Evolutionary conservation across 768 basidiomycete genomes (phyloP), one percentile per base, ranked within the genome.

Genomic region (Panus rudis): DNA sequence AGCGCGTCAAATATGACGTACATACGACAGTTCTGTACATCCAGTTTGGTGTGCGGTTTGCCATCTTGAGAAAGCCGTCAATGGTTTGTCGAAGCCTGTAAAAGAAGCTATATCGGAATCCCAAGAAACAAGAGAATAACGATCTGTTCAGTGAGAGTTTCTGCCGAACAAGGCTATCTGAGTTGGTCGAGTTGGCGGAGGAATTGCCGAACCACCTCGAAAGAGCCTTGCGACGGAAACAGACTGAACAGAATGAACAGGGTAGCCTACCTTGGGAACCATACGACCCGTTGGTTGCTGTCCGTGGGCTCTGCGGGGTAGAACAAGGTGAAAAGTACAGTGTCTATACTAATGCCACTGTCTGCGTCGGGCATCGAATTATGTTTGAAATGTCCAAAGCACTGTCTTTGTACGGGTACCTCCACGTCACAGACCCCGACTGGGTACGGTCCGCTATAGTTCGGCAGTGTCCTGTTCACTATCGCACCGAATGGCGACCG

Each of bases 361-460:
- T 54, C 43, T 6, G 51, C 48, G 11, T 54, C 31, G 0, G 50
- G 45, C 46, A 57, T 53, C 6, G 38, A 46, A 30, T 55, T 50
- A 45, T 56, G 62, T 23, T 42, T 55, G 48, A 63, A 59, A 6
- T 51, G 48, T 22, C 59, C 54, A 45, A 61, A 60, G 0, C 52
- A 53, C 39, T 54, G 51, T 13, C 41, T 25, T n/a, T 45, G 48
- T 28, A 63, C 43, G 1, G 65, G 54, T n/a, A 59, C 14, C 37
- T 63, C 63, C 39, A 63, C 46, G 34, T 65, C 64, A 21, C 53
- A 54, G 11, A 64, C 58, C 10, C 65, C 63, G n/a, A 65, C 62
- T 1, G 41, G 31, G 39, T 59, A 54, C 14, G 27, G 42, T 21
- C 65, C 65, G 20, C 44, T 52, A 43, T 67, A 63, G 2, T 48